Evolutionary conservation across 2,329 filamentous ascomycete genomes (phyloP), one percentile per base, ranked within the genome.

Genomic region (Sclerotinia nivalis): DNA sequence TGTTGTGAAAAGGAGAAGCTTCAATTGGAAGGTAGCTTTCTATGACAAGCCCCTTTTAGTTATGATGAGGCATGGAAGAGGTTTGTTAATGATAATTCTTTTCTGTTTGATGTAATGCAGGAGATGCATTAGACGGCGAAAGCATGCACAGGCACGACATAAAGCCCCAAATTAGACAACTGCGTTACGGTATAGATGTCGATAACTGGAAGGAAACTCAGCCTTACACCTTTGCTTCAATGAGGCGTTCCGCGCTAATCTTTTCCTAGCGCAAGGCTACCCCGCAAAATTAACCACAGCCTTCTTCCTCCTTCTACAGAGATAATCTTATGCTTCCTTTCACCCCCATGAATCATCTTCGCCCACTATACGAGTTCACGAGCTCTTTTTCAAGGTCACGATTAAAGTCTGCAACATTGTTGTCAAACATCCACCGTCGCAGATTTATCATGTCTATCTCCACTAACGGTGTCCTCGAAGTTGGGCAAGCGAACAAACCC

Each of bases 361-460:
- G 50, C 49, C 59, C 59, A 56, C 12, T 56, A 2, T 34, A 56
- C 45, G 49, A n/a, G 18, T 13, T 65, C 28, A 43, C 59, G 8
- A 65, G 43, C 22, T 55, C 59, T 40, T 25, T 43, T 25, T 8
- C 37, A 22, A 69, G 34, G 31, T 12, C 49, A 8, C 18, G 12
- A 25, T 15, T 55, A 25, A 52, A 40, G 20, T 40, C 22, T 40
- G 61, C n/a, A 8, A 13, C n/a, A 28, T 40, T 12, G 2, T 9
- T 22, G 22, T 31, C 4, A 43, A 49, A 10, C 2, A 54, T 12
- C 18, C 34, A 4, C 40, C 9, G 10, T 50, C 49, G 40, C 59
- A 65, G 50, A 69, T 45, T 45, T 20, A 31, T 22, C 18, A 69
- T 69, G 67, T 56, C 67, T 37, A 56, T 28, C 34, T 25, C 59